Evolutionary conservation across 441 rosid genomes (phyloP).

Genomic region (Brassica hybrid): DNA sequence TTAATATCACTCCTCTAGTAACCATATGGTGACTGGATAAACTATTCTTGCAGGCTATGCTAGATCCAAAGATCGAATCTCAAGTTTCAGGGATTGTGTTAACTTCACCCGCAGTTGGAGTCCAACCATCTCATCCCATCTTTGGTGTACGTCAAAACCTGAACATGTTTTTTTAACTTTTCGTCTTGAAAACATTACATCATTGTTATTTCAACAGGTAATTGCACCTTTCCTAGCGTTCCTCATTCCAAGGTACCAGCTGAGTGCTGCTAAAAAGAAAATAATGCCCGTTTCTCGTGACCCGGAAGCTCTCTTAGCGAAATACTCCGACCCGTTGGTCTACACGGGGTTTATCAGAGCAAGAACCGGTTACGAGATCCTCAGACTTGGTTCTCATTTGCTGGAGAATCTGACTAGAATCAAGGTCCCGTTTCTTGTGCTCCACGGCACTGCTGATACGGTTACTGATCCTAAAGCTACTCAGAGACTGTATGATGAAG

Average conservation of each 20-base stretch:
- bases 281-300: slow-evolving; percentile 71
- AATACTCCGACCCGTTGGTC: slow-evolving; percentile 86
- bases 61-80: slow-evolving; percentile 70
- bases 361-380: slow-evolving; percentile 86
- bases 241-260: slow-evolving; percentile 63
- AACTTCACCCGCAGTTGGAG: slow-evolving; percentile 90
- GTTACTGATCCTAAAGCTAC: slow-evolving; percentile 83
- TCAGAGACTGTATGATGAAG: slow-evolving; percentile 58
- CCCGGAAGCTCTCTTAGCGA: slow-evolving; percentile 71
- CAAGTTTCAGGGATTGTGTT: slow-evolving; percentile 63
- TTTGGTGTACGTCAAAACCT: slow-evolving; percentile 47
- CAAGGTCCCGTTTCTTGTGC: slow-evolving; percentile 66
- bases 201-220: slow-evolving; percentile 45
- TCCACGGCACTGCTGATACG: slow-evolving; percentile 79
- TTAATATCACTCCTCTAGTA: neutral
- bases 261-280: slow-evolving; percentile 67
- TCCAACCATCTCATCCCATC: slow-evolving; percentile 84
- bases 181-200: slow-evolving; percentile 15
- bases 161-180: neutral
- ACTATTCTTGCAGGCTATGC: slow-evolving; percentile 52
- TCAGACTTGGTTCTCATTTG: slow-evolving; percentile 59
- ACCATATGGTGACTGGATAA: neutral
- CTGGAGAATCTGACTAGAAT: slow-evolving; percentile 59
- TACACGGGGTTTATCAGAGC: slow-evolving; percentile 68
- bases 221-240: slow-evolving; percentile 70